Conservation (phyloP, 176 grass and related monocot species). For the Lolium perenne region DNA sequence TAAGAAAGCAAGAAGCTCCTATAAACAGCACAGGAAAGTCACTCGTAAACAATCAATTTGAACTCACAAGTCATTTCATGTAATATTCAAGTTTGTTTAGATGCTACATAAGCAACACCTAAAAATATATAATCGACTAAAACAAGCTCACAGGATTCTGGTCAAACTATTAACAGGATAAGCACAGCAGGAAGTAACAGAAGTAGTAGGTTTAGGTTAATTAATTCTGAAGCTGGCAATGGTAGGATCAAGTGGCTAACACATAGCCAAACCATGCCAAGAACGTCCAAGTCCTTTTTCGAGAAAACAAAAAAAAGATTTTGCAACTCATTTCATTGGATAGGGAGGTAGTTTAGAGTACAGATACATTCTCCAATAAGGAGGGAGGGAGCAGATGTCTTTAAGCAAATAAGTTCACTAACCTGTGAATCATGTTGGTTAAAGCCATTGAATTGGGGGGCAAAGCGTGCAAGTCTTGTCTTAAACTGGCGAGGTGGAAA, state of each 20-base stretch:
- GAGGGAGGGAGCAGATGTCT: neutral
- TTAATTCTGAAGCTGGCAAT: slow-evolving; percentile 15
- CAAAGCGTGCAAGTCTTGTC: slow-evolving; percentile 77
- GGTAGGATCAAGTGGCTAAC: slow-evolving; percentile 30
- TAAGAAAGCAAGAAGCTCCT: slow-evolving; percentile 99
- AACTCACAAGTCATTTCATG: neutral
- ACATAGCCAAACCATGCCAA: neutral
- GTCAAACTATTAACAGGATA: neutral
- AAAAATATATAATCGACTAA: slow-evolving; percentile 11
- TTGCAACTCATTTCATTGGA: no score
- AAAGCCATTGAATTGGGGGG: slow-evolving; percentile 91
- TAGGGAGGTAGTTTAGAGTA: no score
- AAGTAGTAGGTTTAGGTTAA: neutral
- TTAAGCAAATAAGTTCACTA: slow-evolving; percentile 14
- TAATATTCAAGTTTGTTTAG: slow-evolving; percentile 49
- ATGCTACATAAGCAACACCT: neutral
- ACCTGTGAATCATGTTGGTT: slow-evolving; percentile 99
- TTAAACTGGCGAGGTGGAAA: slow-evolving; percentile 81
- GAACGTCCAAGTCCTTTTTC: no score
- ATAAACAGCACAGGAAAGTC: slow-evolving; percentile 29
- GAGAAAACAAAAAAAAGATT: no score
- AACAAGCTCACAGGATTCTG: neutral
- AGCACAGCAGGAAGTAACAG: slow-evolving; percentile 1
- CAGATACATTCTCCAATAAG: no score
- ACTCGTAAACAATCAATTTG: neutral